phyloP scores from a whole-genome alignment of 495 filamentous ascomycete genomes.

The Penicillium cataractarum region DNA sequence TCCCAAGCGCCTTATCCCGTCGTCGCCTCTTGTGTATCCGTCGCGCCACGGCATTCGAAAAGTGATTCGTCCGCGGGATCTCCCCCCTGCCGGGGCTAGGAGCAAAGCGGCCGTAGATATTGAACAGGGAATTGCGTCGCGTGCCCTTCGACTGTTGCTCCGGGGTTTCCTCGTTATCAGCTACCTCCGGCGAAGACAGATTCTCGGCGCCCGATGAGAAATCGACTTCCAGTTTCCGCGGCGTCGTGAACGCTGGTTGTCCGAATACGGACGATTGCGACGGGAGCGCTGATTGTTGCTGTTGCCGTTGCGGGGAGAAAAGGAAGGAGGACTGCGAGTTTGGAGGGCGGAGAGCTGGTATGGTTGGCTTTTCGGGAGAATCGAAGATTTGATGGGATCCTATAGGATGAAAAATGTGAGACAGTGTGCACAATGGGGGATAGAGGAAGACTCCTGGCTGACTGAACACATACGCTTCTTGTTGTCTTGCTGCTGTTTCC shows the following conservation, averaged over 20 bases:
- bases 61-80: conserved; percentile 54
- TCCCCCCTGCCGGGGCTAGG: conserved; percentile 61
- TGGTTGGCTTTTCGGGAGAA: conserved; percentile 52
- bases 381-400: conserved; percentile 55
- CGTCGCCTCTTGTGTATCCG: conserved; percentile 59
- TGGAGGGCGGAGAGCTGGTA: conserved; percentile 52
- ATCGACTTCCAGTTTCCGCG: conserved; percentile 71
- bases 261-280: conserved; percentile 55
- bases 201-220: conserved; percentile 82
- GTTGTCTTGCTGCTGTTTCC: conserved; percentile 40
- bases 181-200: conserved; percentile 71
- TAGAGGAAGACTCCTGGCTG: background rate
- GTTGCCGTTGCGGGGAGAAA: conserved; percentile 41
- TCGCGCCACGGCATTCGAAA: conserved; percentile 54
- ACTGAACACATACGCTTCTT: conserved; percentile 53
- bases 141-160: conserved; percentile 54
- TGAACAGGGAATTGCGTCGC: conserved; percentile 50
- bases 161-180: conserved; percentile 70
- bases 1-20: conserved; percentile 49
- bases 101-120: conserved; percentile 49
- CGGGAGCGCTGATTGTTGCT: conserved; percentile 33
- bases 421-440: background rate
- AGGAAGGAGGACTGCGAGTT: conserved; percentile 53
- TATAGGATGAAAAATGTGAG: conserved; percentile 25
- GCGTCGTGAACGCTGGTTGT: conserved; percentile 76